Evolutionary conservation across 352 stramenopile genomes (phyloP).

Genomic region (Globisporangium polare): DNA sequence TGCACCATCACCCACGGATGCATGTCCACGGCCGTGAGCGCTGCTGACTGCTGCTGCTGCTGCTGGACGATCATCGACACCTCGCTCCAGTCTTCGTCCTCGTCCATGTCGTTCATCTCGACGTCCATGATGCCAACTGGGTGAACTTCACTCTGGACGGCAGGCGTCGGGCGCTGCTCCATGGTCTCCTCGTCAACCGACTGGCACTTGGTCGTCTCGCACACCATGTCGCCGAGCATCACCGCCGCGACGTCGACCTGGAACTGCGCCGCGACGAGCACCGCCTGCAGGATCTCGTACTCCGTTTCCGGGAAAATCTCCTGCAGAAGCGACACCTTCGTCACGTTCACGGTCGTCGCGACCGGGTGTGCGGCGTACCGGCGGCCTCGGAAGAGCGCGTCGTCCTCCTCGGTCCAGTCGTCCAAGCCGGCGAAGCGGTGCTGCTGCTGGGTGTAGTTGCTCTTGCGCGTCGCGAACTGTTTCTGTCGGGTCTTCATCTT

Average conservation of each 20-base stretch:
- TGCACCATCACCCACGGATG: constrained; percentile 56
- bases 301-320: constrained; percentile 56
- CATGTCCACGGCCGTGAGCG: background rate
- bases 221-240: constrained; percentile 54
- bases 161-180: background rate
- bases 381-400: constrained; percentile 18
- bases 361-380: constrained; percentile 21
- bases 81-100: constrained; percentile 59
- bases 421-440: background rate
- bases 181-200: background rate
- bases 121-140: constrained; percentile 23
- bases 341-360: constrained; percentile 28
- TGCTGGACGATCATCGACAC: constrained; percentile 21
- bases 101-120: constrained; percentile 33
- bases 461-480: background rate
- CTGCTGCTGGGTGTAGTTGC: background rate
- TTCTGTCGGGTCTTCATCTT: background rate
- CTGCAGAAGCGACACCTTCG: constrained; percentile 40
- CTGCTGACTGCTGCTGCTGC: background rate
- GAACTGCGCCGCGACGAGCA: constrained; percentile 62
- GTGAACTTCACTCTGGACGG: background rate
- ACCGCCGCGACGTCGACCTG: constrained; percentile 54
- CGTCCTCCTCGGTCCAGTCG: constrained; percentile 12
- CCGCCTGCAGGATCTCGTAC: constrained; percentile 48
- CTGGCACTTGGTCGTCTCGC: constrained; percentile 13